Conservation (phyloP, 805 yeast genomes). For the Zygosaccharomyces bailii region DNA sequence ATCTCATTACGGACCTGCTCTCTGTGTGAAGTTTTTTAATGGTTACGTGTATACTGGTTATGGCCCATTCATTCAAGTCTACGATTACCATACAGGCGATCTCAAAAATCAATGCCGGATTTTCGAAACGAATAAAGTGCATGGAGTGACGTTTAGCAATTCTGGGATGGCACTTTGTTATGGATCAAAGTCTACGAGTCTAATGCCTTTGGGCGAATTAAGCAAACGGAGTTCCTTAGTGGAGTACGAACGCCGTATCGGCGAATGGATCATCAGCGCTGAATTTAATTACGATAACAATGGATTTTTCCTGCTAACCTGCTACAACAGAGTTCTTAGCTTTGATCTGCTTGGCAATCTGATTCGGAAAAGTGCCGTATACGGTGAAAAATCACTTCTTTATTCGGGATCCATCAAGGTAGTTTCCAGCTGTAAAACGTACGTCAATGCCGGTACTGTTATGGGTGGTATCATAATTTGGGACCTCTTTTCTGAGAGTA, state of each 20-base stretch:
- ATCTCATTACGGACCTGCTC: slow-evolving; percentile 60
- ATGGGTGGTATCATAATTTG: slow-evolving; percentile 83
- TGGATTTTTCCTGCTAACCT: slow-evolving; percentile 57
- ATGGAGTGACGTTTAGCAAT: slow-evolving; percentile 54
- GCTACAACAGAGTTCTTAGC: slow-evolving; percentile 61
- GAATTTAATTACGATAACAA: slow-evolving; percentile 44
- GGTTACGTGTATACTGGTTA: slow-evolving; percentile 55
- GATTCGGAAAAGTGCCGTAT: slow-evolving; percentile 36
- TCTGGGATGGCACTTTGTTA: slow-evolving; percentile 42
- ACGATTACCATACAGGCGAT: slow-evolving; percentile 41
- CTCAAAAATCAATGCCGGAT: slow-evolving; percentile 43
- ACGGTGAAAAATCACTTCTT: slow-evolving; percentile 73
- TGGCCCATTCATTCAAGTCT: slow-evolving; percentile 64
- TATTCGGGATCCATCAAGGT: slow-evolving; percentile 78
- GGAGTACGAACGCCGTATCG: slow-evolving; percentile 47
- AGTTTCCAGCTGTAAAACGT: slow-evolving; percentile 40
- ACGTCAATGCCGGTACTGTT: slow-evolving; percentile 88
- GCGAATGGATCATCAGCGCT: slow-evolving; percentile 78
- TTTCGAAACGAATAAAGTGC: slow-evolving; percentile 75
- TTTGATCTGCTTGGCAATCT: slow-evolving; percentile 30
- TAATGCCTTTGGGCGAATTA: slow-evolving; percentile 38
- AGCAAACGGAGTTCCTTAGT: slow-evolving; percentile 19
- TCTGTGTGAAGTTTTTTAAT: slow-evolving; percentile 49
- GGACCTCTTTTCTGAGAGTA: slow-evolving; percentile 47
- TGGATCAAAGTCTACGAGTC: slow-evolving; percentile 71